Conservation (phyloP, 805 yeast species). For the Teunomyces kruisii region DNA sequence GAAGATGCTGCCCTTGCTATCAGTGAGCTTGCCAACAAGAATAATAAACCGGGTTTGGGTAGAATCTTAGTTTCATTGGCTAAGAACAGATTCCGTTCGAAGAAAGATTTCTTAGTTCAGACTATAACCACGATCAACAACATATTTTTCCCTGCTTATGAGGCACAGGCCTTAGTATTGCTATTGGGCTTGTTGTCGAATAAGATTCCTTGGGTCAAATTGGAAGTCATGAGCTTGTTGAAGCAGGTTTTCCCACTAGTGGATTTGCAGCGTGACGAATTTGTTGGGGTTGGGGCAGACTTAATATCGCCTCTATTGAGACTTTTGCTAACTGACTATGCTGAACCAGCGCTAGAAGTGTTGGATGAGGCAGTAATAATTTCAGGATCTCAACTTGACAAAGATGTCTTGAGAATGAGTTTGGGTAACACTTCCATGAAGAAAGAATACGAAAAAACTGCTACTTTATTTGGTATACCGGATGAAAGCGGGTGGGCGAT, state of each 20-base stretch:
- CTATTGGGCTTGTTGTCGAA: conserved; percentile 79
- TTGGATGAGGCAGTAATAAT: conserved; percentile 80
- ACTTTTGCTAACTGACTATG: conserved; percentile 76
- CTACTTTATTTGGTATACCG: conserved; percentile 92
- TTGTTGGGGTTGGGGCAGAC: conserved; percentile 91
- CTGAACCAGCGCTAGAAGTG: conserved; percentile 85
- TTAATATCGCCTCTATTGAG: conserved; percentile 86
- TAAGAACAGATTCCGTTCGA: conserved; percentile 81
- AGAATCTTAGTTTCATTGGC: conserved; percentile 75
- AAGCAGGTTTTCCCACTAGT: conserved; percentile 74
- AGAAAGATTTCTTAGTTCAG: conserved; percentile 84
- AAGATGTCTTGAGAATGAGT: conserved; percentile 88
- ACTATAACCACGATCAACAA: conserved; percentile 67
- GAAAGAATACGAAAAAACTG: conserved; percentile 80
- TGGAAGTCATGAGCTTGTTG: conserved; percentile 75
- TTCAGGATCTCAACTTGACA: conserved; percentile 89
- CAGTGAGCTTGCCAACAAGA: conserved; percentile 58
- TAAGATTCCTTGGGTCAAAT: conserved; percentile 72
- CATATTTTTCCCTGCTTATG: conserved; percentile 69
- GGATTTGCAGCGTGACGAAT: conserved; percentile 74
- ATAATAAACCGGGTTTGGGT: conserved; percentile 58
- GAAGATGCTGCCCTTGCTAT: conserved; percentile 46
- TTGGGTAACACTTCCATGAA: conserved; percentile 77
- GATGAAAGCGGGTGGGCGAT: conserved; percentile 96
- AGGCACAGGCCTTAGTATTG: conserved; percentile 72